A percentile compares a stretch with the other conserved stretches of the same genome.
These are phyloP conservation scores for Isatis lusitanica DNA, from an alignment of 441 rosid species.

Conservation along the genomic window DNA sequence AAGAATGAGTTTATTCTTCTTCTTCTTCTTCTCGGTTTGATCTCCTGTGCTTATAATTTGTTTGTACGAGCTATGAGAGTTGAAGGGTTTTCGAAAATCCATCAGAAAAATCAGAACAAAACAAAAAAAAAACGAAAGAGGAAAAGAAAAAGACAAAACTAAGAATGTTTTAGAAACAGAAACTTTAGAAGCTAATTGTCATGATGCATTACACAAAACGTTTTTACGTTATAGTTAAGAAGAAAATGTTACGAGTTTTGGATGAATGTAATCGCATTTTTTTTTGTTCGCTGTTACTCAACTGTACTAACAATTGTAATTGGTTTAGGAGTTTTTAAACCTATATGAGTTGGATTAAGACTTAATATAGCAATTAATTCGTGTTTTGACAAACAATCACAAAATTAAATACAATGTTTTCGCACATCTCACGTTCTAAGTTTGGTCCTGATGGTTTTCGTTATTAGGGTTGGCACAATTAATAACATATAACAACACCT, in stretches of 20 bases:
- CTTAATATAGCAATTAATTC: slow-evolving; percentile 36
- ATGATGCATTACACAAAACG: not conserved
- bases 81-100: slow-evolving; percentile 54
- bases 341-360: slow-evolving; percentile 30
- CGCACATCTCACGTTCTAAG: slow-evolving; percentile 25
- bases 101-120: slow-evolving; percentile 2
- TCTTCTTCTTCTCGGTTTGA: slow-evolving; percentile 14
- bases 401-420: slow-evolving; percentile 18
- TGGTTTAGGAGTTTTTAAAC: not conserved
- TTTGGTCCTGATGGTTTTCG: slow-evolving; percentile 21
- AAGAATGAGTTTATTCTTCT: slow-evolving; percentile 35
- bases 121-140: not conserved
- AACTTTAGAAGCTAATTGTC: slow-evolving; percentile 5
- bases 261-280: not conserved
- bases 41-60: slow-evolving; percentile 17
- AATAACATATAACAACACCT: not conserved
- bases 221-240: slow-evolving; percentile 22
- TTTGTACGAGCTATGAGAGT: slow-evolving; percentile 39
- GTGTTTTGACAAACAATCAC: slow-evolving; percentile 27
- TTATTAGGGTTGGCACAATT: slow-evolving; percentile 15
- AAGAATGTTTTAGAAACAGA: slow-evolving; percentile 15
- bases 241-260: slow-evolving; percentile 26
- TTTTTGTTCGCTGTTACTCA: slow-evolving; percentile 30
- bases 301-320: slow-evolving; percentile 29
- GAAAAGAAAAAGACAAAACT: not conserved